Conservation (phyloP, 768 basidiomycete genomes). For the Sporobolomyces roseus region DNA sequence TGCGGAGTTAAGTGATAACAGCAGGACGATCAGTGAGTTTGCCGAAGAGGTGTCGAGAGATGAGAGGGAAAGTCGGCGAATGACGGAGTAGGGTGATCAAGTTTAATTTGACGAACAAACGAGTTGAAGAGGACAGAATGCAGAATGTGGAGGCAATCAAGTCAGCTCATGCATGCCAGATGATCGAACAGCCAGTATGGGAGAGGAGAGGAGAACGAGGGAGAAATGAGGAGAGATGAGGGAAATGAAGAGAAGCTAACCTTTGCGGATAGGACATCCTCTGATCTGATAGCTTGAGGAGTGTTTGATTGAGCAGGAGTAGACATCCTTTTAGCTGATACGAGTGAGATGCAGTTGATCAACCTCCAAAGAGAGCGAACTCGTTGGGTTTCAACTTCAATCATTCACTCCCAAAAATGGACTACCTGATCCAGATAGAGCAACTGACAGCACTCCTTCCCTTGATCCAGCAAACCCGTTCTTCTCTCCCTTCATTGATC, state of each 20-base stretch:
- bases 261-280: slow-evolving; percentile 86
- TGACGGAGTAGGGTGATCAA: slow-evolving; percentile 45
- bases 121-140: background rate
- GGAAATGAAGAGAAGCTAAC: slow-evolving; percentile 51
- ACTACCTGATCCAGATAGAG: background rate
- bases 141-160: too few relatives aligned
- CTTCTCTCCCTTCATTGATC: slow-evolving; percentile 20
- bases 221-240: background rate
- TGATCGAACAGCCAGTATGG: background rate
- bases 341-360: too few relatives aligned
- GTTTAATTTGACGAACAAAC: slow-evolving; percentile 75
- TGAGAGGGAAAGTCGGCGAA: background rate
- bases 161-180: too few relatives aligned
- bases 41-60: slow-evolving; percentile 3
- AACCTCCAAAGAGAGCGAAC: too few relatives aligned
- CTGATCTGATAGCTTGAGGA: slow-evolving; percentile 68
- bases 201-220: slow-evolving; percentile 15
- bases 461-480: slow-evolving; percentile 7
- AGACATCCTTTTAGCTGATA: background rate
- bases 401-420: background rate
- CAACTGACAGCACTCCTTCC: slow-evolving; percentile 16
- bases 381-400: background rate
- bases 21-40: too few relatives aligned
- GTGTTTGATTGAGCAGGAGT: background rate
- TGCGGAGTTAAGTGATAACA: background rate